Conservation (phyloP, 352 stramenopile genomes). For the Plasmopara muralis region DNA sequence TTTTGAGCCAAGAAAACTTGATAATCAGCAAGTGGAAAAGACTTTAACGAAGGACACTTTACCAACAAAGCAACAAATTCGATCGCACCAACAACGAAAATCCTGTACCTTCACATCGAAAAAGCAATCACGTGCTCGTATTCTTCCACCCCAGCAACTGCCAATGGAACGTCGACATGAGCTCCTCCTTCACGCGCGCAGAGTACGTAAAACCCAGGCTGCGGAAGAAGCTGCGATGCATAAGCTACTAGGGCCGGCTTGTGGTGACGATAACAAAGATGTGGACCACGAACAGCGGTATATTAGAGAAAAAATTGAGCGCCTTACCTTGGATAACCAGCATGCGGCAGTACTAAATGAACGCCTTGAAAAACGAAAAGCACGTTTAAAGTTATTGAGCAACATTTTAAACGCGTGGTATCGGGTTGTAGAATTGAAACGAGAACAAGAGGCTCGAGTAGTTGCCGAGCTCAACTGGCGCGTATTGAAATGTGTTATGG, state of each 20-base stretch:
- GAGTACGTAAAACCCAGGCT: slow-evolving; percentile 14
- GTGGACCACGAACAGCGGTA: slow-evolving; percentile 19
- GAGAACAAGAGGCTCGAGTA: slow-evolving; percentile 13
- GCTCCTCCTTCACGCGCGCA: slow-evolving; percentile 18
- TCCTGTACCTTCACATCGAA: not conserved
- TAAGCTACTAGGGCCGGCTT: slow-evolving; percentile 4
- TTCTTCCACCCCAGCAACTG: slow-evolving; percentile 8
- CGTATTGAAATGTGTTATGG: slow-evolving; percentile 11
- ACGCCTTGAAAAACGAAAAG: slow-evolving; percentile 20
- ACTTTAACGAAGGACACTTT: slow-evolving; percentile 1
- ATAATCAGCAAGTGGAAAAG: slow-evolving; percentile 12
- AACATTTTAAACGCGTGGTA: slow-evolving; percentile 15
- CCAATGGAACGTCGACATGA: slow-evolving; percentile 37
- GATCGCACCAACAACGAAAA: not conserved
- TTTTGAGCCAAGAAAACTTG: not conserved
- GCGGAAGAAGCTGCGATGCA: slow-evolving; percentile 14
- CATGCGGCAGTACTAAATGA: slow-evolving; percentile 21
- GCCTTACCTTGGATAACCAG: slow-evolving; percentile 31
- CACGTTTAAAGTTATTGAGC: slow-evolving; percentile 10
- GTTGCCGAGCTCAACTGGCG: slow-evolving; percentile 21
- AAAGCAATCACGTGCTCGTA: slow-evolving; percentile 1
- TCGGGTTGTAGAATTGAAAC: slow-evolving; percentile 5
- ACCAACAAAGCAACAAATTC: not conserved
- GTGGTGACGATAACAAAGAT: slow-evolving; percentile 21
- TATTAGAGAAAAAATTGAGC: slow-evolving; percentile 31